Base-by-base conservation (phyloP, 805 yeast species). In the Myxozyma geophila region DNA sequence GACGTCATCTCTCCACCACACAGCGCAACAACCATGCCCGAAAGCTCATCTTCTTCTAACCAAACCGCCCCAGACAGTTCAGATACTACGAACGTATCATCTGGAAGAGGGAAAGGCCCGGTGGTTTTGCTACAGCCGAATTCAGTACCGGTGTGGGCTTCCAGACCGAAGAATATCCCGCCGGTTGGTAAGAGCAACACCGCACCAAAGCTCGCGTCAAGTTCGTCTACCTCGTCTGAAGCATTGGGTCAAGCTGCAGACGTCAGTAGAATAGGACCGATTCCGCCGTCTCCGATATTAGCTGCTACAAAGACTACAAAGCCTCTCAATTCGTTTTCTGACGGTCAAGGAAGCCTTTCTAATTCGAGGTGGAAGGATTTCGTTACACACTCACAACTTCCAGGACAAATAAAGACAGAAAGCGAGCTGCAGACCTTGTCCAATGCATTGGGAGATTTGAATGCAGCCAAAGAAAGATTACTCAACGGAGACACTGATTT, bases 121-220 rank as follows among this genome's bases (percentile, higher is more conserved):
- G 50, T 48, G 9, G 53, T 48, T 19, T 33, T 62, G 50, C 52
- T 62, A 15, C 41, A 21, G 13, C 59, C 66, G 0, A 61, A 61
- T n/a, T 52, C 66, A 12, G 46, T 62, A 9, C 66, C 66, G 28
- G 59, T 62, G 10, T 62, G 66, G 66, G 66, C 62, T 5, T 44
- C 54, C 15, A 39, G 33, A 39, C 52, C n/a, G n/a, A 43, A 21
- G 1, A 49, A 15, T 15, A 33, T 39, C 21, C 7, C 19, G 10
- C 17, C 47, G 4, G 36, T 36, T 13, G 5, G 37, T 40, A 54
- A 37, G 48, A 50, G 17, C 41, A 36, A 41, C 39, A 39, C 23
- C n/a, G 10, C 47, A 9, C 33, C 55, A 39, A 17, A 17, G 5
- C 8, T 41, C 23, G 28, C 23, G 28, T 28, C 57, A n/a, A 28